Conservation (phyloP, 2,329 filamentous ascomycete genomes). For the Herpotrichia juniperi region DNA sequence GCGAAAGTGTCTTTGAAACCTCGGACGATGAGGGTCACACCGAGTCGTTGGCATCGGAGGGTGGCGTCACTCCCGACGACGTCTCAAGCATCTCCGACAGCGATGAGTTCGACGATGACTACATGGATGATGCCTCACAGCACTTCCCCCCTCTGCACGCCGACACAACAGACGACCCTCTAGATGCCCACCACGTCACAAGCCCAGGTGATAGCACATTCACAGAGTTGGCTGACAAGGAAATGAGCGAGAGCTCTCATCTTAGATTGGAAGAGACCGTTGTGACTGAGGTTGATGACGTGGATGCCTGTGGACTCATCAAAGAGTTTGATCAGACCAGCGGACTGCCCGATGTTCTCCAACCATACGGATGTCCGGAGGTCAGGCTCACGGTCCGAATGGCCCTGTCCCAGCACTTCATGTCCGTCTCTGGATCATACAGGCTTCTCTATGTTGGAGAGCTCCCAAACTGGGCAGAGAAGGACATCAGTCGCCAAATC, state of each 20-base stretch:
- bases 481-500: slow-evolving; percentile 36
- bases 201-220: slow-evolving; percentile 35
- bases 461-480: slow-evolving; percentile 36
- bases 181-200: slow-evolving; percentile 20
- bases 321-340: slow-evolving; percentile 27
- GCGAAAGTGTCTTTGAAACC: slow-evolving; percentile 34
- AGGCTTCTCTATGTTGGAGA: slow-evolving; percentile 41
- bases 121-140: slow-evolving; percentile 26
- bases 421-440: slow-evolving; percentile 35
- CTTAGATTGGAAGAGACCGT: slow-evolving; percentile 34
- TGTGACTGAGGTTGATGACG: slow-evolving; percentile 12
- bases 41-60: slow-evolving; percentile 43
- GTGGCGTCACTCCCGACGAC: slow-evolving; percentile 40
- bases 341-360: slow-evolving; percentile 31
- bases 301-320: slow-evolving; percentile 27
- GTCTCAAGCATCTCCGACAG: slow-evolving; percentile 39
- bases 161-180: slow-evolving; percentile 18
- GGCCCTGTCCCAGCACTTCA: slow-evolving; percentile 28
- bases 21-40: slow-evolving; percentile 47
- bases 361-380: slow-evolving; percentile 30
- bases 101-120: slow-evolving; percentile 36
- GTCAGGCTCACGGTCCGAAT: slow-evolving; percentile 37
- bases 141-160: slow-evolving; percentile 7
- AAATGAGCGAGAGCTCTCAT: slow-evolving; percentile 24
- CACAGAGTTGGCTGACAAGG: slow-evolving; percentile 34